These are phyloP conservation scores for Henckelia pumila DNA, from an alignment of 257 asterid genomes.

Conservation along the genomic window DNA sequence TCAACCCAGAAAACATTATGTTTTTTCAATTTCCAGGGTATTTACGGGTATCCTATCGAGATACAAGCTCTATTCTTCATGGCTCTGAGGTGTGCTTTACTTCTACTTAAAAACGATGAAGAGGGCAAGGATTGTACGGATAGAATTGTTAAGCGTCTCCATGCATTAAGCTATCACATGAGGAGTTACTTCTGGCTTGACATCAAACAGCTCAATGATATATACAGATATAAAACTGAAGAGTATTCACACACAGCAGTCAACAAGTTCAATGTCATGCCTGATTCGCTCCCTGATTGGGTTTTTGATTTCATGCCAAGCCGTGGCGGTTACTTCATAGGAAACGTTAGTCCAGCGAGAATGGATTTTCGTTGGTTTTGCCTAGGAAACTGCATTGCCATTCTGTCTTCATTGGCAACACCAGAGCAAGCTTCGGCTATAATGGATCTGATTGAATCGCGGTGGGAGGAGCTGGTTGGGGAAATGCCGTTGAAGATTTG, in stretches of 20 bases:
- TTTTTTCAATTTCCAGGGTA: conserved; percentile 49
- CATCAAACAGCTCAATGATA: conserved; percentile 73
- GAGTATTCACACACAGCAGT: conserved; percentile 95
- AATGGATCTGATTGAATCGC: conserved; percentile 83
- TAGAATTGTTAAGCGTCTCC: conserved; percentile 62
- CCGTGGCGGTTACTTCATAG: conserved; percentile 82
- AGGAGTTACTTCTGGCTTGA: conserved; percentile 89
- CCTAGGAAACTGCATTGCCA: conserved; percentile 82
- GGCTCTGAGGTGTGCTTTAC: conserved; percentile 77
- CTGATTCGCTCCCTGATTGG: conserved; percentile 90
- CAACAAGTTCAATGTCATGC: conserved; percentile 89
- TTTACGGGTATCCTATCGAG: conserved; percentile 88
- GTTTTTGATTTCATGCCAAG: conserved; percentile 89
- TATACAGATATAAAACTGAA: conserved; percentile 82
- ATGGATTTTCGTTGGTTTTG: conserved; percentile 97
- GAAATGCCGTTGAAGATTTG: conserved; percentile 87
- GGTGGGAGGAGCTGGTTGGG: conserved; percentile 85
- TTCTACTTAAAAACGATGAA: conserved; percentile 66
- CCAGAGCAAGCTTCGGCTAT: conserved; percentile 90
- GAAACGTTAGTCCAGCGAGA: conserved; percentile 85
- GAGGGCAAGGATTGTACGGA: conserved; percentile 65
- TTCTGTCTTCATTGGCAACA: conserved; percentile 76
- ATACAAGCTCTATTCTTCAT: conserved; percentile 86
- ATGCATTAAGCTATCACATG: conserved; percentile 87
- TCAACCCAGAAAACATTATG: neutral